These are phyloP conservation scores for Boletus edulis DNA, from an alignment of 768 basidiomycete genomes.

Conservation along the genomic window DNA sequence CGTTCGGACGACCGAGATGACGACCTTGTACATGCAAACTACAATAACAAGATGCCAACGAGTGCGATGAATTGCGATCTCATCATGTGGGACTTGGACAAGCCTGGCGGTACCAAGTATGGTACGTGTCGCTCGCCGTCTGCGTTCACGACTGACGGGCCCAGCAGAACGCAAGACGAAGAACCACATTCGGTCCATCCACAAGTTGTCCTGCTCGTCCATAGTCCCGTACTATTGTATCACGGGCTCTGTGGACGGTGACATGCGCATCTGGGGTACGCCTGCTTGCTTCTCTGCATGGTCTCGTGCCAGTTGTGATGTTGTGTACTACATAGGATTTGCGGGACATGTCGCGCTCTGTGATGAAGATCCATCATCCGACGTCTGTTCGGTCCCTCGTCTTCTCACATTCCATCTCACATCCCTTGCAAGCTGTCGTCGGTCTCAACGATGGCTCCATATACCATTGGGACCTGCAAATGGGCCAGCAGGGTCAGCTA, in stretches of 20 bases:
- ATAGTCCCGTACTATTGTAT: conserved; percentile 69
- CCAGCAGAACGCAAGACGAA: conserved; percentile 60
- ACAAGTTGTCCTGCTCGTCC: conserved; percentile 66
- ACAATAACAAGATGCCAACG: conserved; percentile 73
- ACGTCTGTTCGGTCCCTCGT: conserved; percentile 65
- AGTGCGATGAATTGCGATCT: conserved; percentile 80
- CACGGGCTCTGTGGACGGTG: conserved; percentile 78
- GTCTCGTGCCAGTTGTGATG: not conserved
- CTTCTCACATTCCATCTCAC: conserved; percentile 64
- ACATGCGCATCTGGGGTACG: conserved; percentile 78
- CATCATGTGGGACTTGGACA: conserved; percentile 80
- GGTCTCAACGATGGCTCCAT: conserved; percentile 71
- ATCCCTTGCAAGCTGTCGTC: conserved; percentile 66
- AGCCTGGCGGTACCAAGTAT: conserved; percentile 62
- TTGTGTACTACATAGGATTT: conserved; percentile 50
- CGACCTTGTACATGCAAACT: conserved; percentile 43
- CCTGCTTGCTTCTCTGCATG: not conserved
- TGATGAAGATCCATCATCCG: conserved; percentile 70
- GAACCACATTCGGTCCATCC: conserved; percentile 71
- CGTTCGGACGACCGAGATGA: not conserved
- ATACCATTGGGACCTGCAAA: conserved; percentile 76
- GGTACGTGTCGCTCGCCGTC: conserved; percentile 42
- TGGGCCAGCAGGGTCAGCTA: conserved; percentile 70
- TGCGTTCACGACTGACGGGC: conserved; percentile 11
- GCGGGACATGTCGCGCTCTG: conserved; percentile 65